Base-by-base conservation (phyloP, 148 eudicot genomes). In the Rheum nobile region DNA sequence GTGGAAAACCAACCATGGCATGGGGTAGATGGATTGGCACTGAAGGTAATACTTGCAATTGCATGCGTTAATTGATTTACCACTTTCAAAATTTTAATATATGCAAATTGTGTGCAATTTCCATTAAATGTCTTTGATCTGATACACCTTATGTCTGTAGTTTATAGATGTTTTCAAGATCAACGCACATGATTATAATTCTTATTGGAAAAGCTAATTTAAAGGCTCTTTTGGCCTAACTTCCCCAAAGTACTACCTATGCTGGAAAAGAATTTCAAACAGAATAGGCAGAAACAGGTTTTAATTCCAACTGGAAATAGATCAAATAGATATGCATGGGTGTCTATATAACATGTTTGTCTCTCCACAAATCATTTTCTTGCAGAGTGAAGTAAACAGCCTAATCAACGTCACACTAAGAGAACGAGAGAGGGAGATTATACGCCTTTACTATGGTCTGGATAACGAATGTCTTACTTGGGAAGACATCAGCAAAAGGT, bases 401-500 rank as follows among this genome's bases (percentile, higher is more conserved):
- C 93, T 91, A 44, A 86, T 95, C 26, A 75, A 72, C 75, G 72
- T 82, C 39, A 82, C 91, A 5, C 86, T 95, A 29, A 75, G 88
- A 74, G 90, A 87, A 75, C 83, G 96, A 76, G 97, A 95, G 83
- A 87, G 80, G 77, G 87, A 84, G 37, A 91, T 92, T 14, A 84
- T 95, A 83, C 92, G 96, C 35, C 96, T 90, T 29, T 95, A 95
- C 77, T 84, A 90, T 73, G 97, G 97, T 48, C 78, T 95, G 75
- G 94, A 95, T 75, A 83, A 81, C 22, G 96, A 90, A 84, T 84
- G 86, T 74, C 91, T 95, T 32, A 95, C 96, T 42, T 95, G 99
- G 99, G 99, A 95, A 84, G 99, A 95, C 77, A 95, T 95, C 69
- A 87, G 99, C 75, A 91, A 83, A 87, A 83, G 96, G 99, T 95